Percentiles rank a stretch among this genome's conserved stretches.
phyloP scores from a whole-genome alignment of 2,329 filamentous ascomycete genomes.

The Fusarium floridanum region DNA sequence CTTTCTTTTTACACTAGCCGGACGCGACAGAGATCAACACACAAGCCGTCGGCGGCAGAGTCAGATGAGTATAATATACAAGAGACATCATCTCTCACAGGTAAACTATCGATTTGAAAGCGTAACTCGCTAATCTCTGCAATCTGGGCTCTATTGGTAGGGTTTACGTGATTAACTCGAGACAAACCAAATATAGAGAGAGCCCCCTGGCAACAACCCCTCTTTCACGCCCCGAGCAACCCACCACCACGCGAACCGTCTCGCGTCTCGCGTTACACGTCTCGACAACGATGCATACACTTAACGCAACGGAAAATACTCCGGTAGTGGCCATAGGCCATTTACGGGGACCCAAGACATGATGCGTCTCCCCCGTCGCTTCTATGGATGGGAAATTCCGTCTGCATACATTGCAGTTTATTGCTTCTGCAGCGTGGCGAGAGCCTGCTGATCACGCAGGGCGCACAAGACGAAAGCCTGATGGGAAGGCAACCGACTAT shows the following conservation, averaged over 20 bases:
- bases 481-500: neutral
- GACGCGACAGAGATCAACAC: too few species aligned
- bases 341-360: neutral
- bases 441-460: neutral
- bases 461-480: neutral
- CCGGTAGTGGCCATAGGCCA: neutral
- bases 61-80: too few species aligned
- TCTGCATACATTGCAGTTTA: neutral
- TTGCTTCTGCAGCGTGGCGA: conserved; percentile 6
- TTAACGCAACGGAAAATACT: neutral
- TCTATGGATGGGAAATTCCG: conserved; percentile 1
- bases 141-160: neutral
- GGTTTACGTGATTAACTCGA: neutral
- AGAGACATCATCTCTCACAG: neutral
- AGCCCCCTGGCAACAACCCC: neutral
- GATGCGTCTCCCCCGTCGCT: neutral
- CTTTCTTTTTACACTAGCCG: too few species aligned
- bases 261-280: conserved; percentile 4
- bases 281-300: neutral
- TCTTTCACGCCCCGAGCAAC: neutral
- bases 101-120: neutral
- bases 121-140: neutral
- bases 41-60: too few species aligned
- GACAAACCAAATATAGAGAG: neutral
- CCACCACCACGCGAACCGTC: neutral